A percentile compares a stretch with the other conserved stretches of the same genome.
Evolutionary conservation across 2,329 filamentous ascomycete genomes (phyloP).

Genomic region (Phaeophleospora eucalypticola): DNA sequence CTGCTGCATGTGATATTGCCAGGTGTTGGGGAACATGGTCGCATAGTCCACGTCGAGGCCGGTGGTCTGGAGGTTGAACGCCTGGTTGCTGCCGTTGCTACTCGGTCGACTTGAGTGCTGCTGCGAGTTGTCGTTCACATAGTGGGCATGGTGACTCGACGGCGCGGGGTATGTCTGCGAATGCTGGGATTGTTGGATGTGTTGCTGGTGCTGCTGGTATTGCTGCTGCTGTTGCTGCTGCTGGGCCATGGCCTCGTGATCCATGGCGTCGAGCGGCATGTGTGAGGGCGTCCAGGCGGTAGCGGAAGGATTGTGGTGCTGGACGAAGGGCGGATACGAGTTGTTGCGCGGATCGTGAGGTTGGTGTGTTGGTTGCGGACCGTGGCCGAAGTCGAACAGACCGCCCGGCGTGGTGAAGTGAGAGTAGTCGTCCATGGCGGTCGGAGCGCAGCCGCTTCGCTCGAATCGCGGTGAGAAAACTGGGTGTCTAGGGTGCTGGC

Average conservation of each 20-base stretch:
- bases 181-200: conserved; percentile 22
- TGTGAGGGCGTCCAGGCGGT: conserved; percentile 12
- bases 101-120: conserved; percentile 26
- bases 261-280: conserved; percentile 23
- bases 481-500: no score
- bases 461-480: conserved; percentile 55
- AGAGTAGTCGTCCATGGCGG: conserved; percentile 41
- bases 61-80: conserved; percentile 29
- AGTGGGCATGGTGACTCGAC: conserved; percentile 22
- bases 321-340: conserved; percentile 26
- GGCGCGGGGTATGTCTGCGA: conserved; percentile 16
- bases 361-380: conserved; percentile 6
- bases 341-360: conserved; percentile 31
- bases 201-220: conserved; percentile 22
- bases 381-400: conserved; percentile 40
- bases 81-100: conserved; percentile 29
- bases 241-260: conserved; percentile 24
- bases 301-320: conserved; percentile 2
- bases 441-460: conserved; percentile 29
- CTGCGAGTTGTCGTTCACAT: conserved; percentile 18
- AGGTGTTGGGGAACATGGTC: conserved; percentile 35
- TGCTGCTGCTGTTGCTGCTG: conserved; percentile 24
- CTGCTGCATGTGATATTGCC: conserved; percentile 42
- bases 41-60: conserved; percentile 33
- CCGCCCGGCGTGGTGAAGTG: conserved; percentile 37